A percentile compares a stretch with the other conserved stretches of the same genome.
These are phyloP conservation scores for Quercus berberidifolia DNA, from an alignment of 306 rosid genomes.

Conservation along the genomic window DNA sequence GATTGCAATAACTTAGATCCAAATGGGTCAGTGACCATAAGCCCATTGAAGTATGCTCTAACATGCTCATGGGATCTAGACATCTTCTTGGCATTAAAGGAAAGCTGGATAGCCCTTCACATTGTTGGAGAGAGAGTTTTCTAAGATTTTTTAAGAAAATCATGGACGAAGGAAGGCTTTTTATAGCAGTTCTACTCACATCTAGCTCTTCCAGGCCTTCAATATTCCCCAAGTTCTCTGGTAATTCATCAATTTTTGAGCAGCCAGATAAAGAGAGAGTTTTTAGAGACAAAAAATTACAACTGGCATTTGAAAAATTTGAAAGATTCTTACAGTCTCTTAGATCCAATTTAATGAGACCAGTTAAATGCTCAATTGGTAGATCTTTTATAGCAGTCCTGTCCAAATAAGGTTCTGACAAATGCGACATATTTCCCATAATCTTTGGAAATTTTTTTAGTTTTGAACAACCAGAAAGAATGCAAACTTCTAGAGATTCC, in stretches of 20 bases:
- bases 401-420: background rate
- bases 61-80: no score
- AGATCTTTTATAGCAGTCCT: background rate
- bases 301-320: background rate
- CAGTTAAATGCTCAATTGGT: background rate
- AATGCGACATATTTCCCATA: background rate
- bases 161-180: background rate
- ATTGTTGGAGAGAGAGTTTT: background rate
- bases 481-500: no score
- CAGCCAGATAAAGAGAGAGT: background rate
- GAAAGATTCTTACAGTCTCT: background rate
- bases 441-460: background rate
- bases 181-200: background rate
- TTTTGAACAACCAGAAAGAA: background rate
- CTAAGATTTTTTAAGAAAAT: background rate
- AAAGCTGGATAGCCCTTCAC: background rate
- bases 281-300: background rate
- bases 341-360: background rate
- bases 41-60: background rate
- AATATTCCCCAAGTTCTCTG: background rate
- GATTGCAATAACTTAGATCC: background rate
- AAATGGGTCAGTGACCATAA: background rate
- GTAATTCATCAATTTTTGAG: background rate
- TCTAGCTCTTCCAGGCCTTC: background rate
- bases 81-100: no score